A percentile compares a stretch with the other conserved stretches of the same genome.
These are phyloP conservation scores for Cercophora scortea DNA, from an alignment of 495 filamentous ascomycete species.

Conservation along the genomic window DNA sequence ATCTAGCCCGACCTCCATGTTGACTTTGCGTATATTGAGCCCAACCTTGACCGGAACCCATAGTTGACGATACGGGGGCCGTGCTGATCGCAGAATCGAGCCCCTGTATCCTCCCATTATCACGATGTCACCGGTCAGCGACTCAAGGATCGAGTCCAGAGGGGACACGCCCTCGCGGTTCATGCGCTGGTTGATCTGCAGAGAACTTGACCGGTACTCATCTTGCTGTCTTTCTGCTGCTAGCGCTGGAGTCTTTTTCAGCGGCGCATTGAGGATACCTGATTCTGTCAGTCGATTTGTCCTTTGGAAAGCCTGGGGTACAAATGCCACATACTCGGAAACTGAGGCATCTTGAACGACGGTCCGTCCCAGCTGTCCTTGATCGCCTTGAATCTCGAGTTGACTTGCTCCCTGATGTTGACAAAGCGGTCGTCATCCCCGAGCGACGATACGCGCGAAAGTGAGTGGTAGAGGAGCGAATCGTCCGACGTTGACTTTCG, in stretches of 20 bases:
- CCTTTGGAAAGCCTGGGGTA: conserved; percentile 16
- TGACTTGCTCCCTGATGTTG: conserved; percentile 70
- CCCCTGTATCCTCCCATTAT: conserved; percentile 88
- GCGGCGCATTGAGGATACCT: conserved; percentile 31
- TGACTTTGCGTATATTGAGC: conserved; percentile 82
- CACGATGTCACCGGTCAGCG: conserved; percentile 76
- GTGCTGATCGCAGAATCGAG: conserved; percentile 79
- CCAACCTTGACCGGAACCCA: conserved; percentile 96
- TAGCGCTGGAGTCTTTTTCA: conserved; percentile 19
- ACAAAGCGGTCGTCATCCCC: conserved; percentile 83
- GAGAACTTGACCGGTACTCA: conserved; percentile 1
- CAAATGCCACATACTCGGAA: conserved; percentile 46
- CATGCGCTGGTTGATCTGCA: conserved; percentile 11
- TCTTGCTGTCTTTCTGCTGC: conserved; percentile 7
- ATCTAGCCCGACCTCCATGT: conserved; percentile 79
- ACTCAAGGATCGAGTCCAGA: conserved; percentile 58
- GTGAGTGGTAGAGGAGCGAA: conserved; percentile 57
- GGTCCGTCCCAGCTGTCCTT: conserved; percentile 74
- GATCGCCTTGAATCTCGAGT: conserved; percentile 85
- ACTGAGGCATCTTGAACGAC: conserved; percentile 59
- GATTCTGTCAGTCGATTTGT: conserved; percentile 9
- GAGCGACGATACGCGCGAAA: conserved; percentile 72
- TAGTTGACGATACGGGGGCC: conserved; percentile 68
- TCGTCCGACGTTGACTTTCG: conserved; percentile 67
- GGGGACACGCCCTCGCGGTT: conserved; percentile 23